Evolutionary conservation across 345 rosid species (phyloP).

Genomic region (Cardamine occulta): DNA sequence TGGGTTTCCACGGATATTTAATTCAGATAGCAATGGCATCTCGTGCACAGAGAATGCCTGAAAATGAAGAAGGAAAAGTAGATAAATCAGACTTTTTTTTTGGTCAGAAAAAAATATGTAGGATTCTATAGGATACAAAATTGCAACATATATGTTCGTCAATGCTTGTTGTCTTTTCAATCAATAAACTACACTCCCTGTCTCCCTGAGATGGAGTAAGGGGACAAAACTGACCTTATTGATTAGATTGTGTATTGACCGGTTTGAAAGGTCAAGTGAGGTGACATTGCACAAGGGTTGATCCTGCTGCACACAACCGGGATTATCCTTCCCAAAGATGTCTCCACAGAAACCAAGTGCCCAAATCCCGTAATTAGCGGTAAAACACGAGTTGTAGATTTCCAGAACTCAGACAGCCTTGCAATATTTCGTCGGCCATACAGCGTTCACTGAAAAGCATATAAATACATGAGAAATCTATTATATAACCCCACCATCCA

Average conservation of each 20-base stretch:
- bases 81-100: too few relatives aligned
- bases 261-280: constrained; percentile 76
- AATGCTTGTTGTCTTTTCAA: neutral
- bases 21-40: constrained; percentile 65
- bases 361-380: constrained; percentile 72
- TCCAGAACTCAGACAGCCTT: constrained; percentile 71
- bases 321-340: constrained; percentile 66
- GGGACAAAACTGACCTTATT: constrained; percentile 59
- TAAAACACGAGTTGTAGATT: constrained; percentile 78
- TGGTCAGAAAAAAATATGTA: neutral
- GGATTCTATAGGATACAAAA: neutral
- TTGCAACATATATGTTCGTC: constrained; percentile 3
- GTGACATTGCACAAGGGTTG: constrained; percentile 59
- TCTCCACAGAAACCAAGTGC: constrained; percentile 89
- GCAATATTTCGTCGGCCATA: constrained; percentile 56
- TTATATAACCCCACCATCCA: constrained; percentile 11
- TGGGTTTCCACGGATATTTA: constrained; percentile 80
- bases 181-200: constrained; percentile 1
- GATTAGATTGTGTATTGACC: constrained; percentile 64
- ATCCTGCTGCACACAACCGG: constrained; percentile 49
- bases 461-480: constrained; percentile 23
- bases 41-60: constrained; percentile 73
- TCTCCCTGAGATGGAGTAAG: constrained; percentile 11
- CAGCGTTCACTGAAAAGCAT: constrained; percentile 52
- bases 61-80: constrained; percentile 11